phyloP scores from a whole-genome alignment of 139 green algal species.

The Chlamydomonas incerta region DNA sequence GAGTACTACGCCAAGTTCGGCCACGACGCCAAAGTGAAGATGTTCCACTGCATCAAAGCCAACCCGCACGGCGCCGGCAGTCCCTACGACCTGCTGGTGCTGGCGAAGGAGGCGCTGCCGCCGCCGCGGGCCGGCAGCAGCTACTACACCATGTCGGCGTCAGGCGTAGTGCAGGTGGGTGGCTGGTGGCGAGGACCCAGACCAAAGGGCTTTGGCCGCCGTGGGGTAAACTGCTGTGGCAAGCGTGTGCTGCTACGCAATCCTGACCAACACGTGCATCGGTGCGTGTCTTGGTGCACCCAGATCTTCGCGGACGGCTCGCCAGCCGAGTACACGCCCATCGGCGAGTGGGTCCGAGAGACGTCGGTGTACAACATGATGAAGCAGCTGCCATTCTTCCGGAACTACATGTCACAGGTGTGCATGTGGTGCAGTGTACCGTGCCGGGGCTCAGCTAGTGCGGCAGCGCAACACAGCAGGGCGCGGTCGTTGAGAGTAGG shows the following conservation, averaged over 20 bases:
- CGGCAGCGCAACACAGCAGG: too few relatives aligned
- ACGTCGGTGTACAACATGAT: slow-evolving; percentile 70
- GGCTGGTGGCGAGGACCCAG: too few relatives aligned
- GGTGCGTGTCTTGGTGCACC: too few relatives aligned
- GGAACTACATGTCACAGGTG: slow-evolving; percentile 56
- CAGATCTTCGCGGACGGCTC: slow-evolving; percentile 51
- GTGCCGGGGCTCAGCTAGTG: too few relatives aligned
- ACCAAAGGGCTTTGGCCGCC: too few relatives aligned
- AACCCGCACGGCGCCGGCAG: slow-evolving; percentile 46
- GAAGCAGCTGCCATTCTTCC: slow-evolving; percentile 69
- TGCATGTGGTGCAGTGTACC: too few relatives aligned
- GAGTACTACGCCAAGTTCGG: slow-evolving; percentile 66
- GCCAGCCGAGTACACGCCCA: slow-evolving; percentile 63
- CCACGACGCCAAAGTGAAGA: slow-evolving; percentile 60
- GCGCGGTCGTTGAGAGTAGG: background rate
- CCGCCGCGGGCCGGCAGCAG: slow-evolving; percentile 9
- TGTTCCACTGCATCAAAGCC: slow-evolving; percentile 63
- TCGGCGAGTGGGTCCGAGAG: slow-evolving; percentile 70
- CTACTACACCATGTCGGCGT: slow-evolving; percentile 69
- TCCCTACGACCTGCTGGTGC: slow-evolving; percentile 65
- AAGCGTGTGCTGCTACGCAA: too few relatives aligned
- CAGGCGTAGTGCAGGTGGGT: slow-evolving; percentile 56
- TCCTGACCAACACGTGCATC: too few relatives aligned
- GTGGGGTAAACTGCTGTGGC: too few relatives aligned
- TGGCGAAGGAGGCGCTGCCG: slow-evolving; percentile 52